Evolutionary conservation across 306 rosid species (phyloP).

Genomic region (Mimosa bimucronata): DNA sequence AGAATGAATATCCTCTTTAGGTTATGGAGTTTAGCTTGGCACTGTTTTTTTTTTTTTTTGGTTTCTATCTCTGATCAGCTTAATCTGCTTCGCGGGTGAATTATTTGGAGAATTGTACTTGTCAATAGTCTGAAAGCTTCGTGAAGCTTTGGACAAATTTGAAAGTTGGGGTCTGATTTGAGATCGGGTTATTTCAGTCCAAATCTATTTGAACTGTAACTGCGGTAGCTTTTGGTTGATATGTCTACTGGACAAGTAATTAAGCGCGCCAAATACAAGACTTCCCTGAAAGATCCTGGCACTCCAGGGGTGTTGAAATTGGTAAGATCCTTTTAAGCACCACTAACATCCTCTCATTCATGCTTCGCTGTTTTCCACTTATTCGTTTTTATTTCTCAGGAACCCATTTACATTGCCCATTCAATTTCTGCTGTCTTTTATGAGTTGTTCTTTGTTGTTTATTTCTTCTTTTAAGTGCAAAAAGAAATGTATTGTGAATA

Average conservation of each 20-base stretch:
- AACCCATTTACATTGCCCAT: slow-evolving; percentile 18
- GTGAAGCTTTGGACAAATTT: neutral
- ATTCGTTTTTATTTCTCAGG: neutral
- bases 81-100: neutral
- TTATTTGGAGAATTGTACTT: neutral
- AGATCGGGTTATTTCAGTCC: slow-evolving; percentile 4
- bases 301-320: slow-evolving; percentile 77
- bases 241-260: slow-evolving; percentile 69
- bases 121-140: neutral
- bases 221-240: slow-evolving; percentile 15
- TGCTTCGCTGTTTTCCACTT: neutral
- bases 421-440: neutral
- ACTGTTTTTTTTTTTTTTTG: neutral
- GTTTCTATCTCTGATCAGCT: neutral
- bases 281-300: slow-evolving; percentile 75
- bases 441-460: neutral
- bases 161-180: neutral
- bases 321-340: slow-evolving; percentile 46
- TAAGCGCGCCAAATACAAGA: slow-evolving; percentile 83
- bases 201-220: slow-evolving; percentile 17
- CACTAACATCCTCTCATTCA: neutral
- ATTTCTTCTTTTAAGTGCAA: neutral
- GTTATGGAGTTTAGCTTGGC: neutral
- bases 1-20: neutral
- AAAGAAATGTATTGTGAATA: neutral